Percentiles rank a stretch among this genome's conserved stretches.
These are phyloP conservation scores for Omphalotus olearius DNA, from an alignment of 1,284 basidiomycete genomes.

Conservation along the genomic window DNA sequence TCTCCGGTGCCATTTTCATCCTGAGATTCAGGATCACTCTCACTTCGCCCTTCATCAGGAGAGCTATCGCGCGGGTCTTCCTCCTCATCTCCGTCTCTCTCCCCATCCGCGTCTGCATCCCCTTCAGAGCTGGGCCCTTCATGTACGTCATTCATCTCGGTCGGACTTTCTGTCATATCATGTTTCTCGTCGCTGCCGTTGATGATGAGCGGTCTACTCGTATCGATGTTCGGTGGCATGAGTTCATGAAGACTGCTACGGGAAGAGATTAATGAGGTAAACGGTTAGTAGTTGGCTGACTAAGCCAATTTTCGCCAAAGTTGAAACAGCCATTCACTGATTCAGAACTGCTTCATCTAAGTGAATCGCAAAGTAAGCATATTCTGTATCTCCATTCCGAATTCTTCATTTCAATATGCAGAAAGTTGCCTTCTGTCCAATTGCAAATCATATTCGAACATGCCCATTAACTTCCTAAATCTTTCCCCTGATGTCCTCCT, in stretches of 20 bases:
- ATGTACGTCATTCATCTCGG: not conserved
- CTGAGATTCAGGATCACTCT: conserved; percentile 26
- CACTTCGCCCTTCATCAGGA: conserved; percentile 5
- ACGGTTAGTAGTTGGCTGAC: too few relatives aligned
- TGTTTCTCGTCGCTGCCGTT: not conserved
- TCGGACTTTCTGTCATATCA: conserved; percentile 5
- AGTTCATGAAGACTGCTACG: not conserved
- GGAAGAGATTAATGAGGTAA: too few relatives aligned
- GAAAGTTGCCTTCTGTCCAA: too few relatives aligned
- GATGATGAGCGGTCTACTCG: not conserved
- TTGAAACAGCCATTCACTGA: too few relatives aligned
- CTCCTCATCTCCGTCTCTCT: conserved; percentile 6
- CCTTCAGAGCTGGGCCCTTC: not conserved
- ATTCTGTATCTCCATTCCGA: too few relatives aligned
- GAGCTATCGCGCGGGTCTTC: conserved; percentile 12
- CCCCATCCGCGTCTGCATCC: not conserved
- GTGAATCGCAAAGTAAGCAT: too few relatives aligned
- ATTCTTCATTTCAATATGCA: too few relatives aligned
- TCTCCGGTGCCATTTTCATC: conserved; percentile 34
- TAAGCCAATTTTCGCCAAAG: too few relatives aligned
- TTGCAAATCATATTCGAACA: too few relatives aligned
- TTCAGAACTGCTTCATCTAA: too few relatives aligned
- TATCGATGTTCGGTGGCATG: not conserved
- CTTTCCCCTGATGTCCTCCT: too few relatives aligned
- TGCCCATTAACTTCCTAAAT: too few relatives aligned